Conservation (phyloP, 352 stramenopile species). For the Pythium brassicae region DNA sequence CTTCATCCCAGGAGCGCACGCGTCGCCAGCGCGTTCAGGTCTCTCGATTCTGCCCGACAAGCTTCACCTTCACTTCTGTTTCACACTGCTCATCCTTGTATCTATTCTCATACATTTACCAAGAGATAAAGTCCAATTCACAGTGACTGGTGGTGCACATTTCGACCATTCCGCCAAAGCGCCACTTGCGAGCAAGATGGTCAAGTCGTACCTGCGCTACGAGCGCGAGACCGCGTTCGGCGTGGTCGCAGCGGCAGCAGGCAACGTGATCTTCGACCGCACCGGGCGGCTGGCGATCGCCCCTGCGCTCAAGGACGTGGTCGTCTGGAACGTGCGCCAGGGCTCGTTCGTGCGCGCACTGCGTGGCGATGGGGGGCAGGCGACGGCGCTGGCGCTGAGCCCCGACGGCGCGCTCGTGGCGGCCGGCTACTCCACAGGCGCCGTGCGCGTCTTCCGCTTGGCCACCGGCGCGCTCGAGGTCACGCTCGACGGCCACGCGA, state of each 20-base stretch:
- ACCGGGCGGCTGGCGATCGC: conserved; percentile 85
- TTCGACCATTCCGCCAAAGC: not conserved
- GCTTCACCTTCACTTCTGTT: no score
- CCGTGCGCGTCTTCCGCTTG: conserved; percentile 76
- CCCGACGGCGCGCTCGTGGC: conserved; percentile 75
- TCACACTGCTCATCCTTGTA: no score
- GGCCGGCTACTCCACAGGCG: conserved; percentile 81
- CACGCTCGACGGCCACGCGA: conserved; percentile 88
- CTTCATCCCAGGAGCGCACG: no score
- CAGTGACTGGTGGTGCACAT: not conserved
- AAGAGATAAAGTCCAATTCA: conserved; percentile 15
- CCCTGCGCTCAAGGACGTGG: conserved; percentile 86
- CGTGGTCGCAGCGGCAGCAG: conserved; percentile 85
- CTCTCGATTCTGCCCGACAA: no score
- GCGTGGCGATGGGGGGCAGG: conserved; percentile 50
- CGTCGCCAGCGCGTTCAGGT: no score
- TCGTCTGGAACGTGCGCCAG: conserved; percentile 91
- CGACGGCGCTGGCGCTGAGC: conserved; percentile 74
- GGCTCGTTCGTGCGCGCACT: conserved; percentile 81
- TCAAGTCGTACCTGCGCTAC: conserved; percentile 94
- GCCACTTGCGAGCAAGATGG: conserved; percentile 28
- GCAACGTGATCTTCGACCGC: conserved; percentile 87
- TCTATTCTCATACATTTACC: no score
- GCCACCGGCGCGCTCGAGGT: conserved; percentile 72
- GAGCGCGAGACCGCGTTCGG: conserved; percentile 87